phyloP scores from a whole-genome alignment of 2,329 filamentous ascomycete genomes.

The Xylaria sp. region DNA sequence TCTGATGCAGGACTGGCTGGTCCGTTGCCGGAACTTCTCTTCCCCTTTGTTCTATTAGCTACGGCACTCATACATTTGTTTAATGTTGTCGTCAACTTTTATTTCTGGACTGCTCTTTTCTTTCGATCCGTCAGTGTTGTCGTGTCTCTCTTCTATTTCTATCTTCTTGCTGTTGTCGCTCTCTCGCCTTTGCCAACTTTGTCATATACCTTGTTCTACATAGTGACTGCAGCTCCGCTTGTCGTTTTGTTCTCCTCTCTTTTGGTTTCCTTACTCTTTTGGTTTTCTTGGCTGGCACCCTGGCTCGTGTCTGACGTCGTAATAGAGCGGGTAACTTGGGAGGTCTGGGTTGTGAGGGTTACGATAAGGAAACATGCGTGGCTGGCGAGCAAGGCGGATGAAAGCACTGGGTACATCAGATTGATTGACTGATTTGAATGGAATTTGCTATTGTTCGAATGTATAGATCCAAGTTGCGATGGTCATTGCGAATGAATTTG shows the following conservation, averaged over 20 bases:
- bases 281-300: constrained; percentile 13
- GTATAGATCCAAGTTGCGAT: constrained; percentile 38
- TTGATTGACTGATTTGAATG: constrained; percentile 35
- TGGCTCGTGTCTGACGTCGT: constrained; percentile 17
- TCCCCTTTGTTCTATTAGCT: constrained; percentile 55
- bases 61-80: constrained; percentile 49
- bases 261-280: constrained; percentile 15
- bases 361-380: constrained; percentile 17
- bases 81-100: constrained; percentile 45
- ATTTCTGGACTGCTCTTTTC: constrained; percentile 24
- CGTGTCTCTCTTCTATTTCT: constrained; percentile 1
- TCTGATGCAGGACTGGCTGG: constrained; percentile 48
- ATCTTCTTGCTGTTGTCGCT: constrained; percentile 33
- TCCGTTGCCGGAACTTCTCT: constrained; percentile 48
- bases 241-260: constrained; percentile 31
- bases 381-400: constrained; percentile 11
- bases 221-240: constrained; percentile 39
- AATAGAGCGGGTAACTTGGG: constrained; percentile 35
- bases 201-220: constrained; percentile 68
- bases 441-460: constrained; percentile 34
- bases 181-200: constrained; percentile 27
- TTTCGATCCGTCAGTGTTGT: not conserved
- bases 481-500: constrained; percentile 27
- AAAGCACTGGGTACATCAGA: constrained; percentile 37
- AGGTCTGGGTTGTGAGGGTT: constrained; percentile 30